Evolutionary conservation across 2,329 filamentous ascomycete genomes (phyloP).

Genomic region (Aspergillus melleus): DNA sequence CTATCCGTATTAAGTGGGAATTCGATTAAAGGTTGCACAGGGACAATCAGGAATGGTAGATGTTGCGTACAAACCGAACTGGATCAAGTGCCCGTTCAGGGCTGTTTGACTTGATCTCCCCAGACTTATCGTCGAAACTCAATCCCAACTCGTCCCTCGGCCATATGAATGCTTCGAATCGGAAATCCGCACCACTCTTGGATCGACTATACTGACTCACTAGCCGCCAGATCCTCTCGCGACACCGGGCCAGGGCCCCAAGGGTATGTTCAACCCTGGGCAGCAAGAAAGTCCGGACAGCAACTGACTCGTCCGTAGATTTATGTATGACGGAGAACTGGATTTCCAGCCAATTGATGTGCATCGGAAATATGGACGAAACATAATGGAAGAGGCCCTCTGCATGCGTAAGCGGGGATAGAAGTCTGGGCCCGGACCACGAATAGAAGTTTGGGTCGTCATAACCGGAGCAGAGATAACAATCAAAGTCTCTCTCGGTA

Average conservation of each 20-base stretch:
- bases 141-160: background rate
- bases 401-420: background rate
- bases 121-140: background rate
- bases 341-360: conserved; percentile 1
- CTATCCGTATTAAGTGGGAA: background rate
- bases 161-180: background rate
- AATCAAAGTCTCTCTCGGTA: background rate
- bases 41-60: background rate
- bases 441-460: background rate
- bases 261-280: background rate
- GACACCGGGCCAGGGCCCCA: background rate
- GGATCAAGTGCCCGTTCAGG: background rate
- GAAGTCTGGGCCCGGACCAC: background rate
- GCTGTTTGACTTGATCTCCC: background rate
- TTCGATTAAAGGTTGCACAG: background rate
- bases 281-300: conserved; percentile 1
- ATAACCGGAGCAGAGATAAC: background rate
- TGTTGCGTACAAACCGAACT: background rate
- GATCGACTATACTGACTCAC: background rate
- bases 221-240: background rate
- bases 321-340: background rate
- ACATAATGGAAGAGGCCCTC: background rate
- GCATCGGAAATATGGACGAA: background rate
- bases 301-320: background rate
- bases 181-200: background rate